Evolutionary conservation across 768 basidiomycete genomes (phyloP).

Genomic region (Auriscalpium vulgare): DNA sequence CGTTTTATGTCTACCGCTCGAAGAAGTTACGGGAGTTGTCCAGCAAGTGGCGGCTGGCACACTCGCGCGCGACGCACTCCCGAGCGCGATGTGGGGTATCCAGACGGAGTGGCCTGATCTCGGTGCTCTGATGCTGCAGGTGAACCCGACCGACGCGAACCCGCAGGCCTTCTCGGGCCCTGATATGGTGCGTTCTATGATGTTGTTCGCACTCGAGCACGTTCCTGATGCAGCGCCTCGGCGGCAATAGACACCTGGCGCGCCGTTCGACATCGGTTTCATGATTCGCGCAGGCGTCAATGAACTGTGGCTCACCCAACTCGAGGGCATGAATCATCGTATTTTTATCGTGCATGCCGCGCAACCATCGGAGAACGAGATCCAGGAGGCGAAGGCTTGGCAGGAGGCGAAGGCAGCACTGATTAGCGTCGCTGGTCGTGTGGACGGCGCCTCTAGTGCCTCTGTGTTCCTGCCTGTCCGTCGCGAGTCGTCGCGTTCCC

Average conservation of each 20-base stretch:
- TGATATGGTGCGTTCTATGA: constrained; percentile 5
- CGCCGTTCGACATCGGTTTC: constrained; percentile 6
- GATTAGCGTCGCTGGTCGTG: neutral
- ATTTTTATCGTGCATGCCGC: constrained; percentile 8
- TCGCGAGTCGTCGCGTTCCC: no score
- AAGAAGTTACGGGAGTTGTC: constrained; percentile 2
- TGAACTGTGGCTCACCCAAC: constrained; percentile 6
- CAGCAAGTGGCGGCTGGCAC: neutral
- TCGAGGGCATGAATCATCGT: constrained; percentile 4
- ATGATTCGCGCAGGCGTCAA: constrained; percentile 9
- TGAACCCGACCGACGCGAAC: constrained; percentile 4
- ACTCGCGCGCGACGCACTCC: constrained; percentile 6
- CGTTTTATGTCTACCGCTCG: constrained; percentile 4
- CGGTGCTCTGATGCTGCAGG: constrained; percentile 4
- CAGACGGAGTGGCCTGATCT: constrained; percentile 10
- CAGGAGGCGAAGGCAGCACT: constrained; percentile 2
- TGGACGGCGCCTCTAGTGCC: constrained; percentile 4
- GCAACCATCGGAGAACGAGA: neutral
- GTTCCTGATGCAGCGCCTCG: no score
- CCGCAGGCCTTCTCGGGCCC: constrained; percentile 6
- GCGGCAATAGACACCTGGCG: neutral
- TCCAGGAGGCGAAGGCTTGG: neutral
- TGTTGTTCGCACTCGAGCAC: no score
- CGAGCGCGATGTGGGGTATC: constrained; percentile 3
- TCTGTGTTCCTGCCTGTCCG: no score